Evolutionary conservation across 345 rosid genomes (phyloP), one percentile per base, ranked within the genome.

Genomic region (Ricinus communis): DNA sequence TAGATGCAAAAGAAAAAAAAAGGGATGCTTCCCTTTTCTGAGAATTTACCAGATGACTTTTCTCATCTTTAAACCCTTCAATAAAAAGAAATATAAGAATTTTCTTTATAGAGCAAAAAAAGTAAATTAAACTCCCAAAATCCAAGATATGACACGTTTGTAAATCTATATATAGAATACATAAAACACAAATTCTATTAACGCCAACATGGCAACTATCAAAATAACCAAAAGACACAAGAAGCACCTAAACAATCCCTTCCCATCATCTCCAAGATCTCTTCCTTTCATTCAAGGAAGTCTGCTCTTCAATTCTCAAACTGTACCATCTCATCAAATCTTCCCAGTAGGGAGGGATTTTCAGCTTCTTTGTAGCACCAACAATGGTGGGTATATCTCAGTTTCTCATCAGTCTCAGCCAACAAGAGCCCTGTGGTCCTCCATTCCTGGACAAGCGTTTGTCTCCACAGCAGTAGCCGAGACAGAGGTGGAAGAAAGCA

Each of bases 401-500:
- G 58, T 89, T 54, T 77, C 73, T 16, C 88, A 82, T 46, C 65
- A 63, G 12, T 81, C 87, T 19, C 56, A 81, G 10, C 91, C 88
- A 22, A n/a, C 76, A 21, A 85, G 52, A 52, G n/a, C 74, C 59
- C 21, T 89, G 6, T 89, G 93, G 93, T 83, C 89, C n/a, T 82
- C 86, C 69, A 47, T 82, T 50, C 86, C 89, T 0, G 88, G 94
- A 18, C 78, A 66, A 30, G 82, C 88, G 53, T 89, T 89, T 64
- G 82, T 89, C 70, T 87, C 88, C 12, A 89, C 91, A 4, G 91
- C 90, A 22, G 4, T 75, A 80, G 85, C 78, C 2, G 86, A 84
- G 36, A 85, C 91, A 9, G 85, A 85, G 80, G 86, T 89, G 49
- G 83, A 89, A 68, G 94, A 89, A 74, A 87, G 91, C 80, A 82